A percentile compares a stretch with the other conserved stretches of the same genome.
Conservation (phyloP, 2,329 filamentous ascomycete genomes). For the Teratosphaeriaceae sp. region DNA sequence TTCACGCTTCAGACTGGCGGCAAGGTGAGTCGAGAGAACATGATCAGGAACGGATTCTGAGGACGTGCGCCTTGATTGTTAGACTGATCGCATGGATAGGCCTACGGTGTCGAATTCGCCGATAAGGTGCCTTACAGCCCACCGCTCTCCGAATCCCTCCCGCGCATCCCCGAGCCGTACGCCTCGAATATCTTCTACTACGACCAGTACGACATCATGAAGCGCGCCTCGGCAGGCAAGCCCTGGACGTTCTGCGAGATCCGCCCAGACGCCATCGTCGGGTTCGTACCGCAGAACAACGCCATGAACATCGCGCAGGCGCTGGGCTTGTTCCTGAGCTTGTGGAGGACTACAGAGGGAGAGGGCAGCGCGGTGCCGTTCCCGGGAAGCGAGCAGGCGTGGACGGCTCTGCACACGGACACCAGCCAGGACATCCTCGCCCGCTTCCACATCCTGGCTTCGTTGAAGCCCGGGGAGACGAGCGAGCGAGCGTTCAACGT, state of each 20-base stretch:
- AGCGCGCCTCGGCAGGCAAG: slow-evolving; percentile 25
- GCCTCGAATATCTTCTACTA: slow-evolving; percentile 32
- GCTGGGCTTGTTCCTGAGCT: slow-evolving; percentile 29
- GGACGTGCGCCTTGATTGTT: no score
- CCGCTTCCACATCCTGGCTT: slow-evolving; percentile 15
- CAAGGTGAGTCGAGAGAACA: slow-evolving; percentile 20
- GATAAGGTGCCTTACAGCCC: slow-evolving; percentile 32
- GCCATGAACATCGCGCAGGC: slow-evolving; percentile 29
- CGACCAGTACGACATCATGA: slow-evolving; percentile 31
- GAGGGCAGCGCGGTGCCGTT: slow-evolving; percentile 28
- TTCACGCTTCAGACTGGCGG: slow-evolving; percentile 32
- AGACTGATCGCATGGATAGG: no score
- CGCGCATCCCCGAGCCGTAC: slow-evolving; percentile 25
- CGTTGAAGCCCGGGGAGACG: slow-evolving; percentile 7
- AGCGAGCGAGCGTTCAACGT: slow-evolving; percentile 19
- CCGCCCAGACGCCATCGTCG: slow-evolving; percentile 33
- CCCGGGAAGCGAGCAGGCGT: slow-evolving; percentile 29
- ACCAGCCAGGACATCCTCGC: slow-evolving; percentile 31
- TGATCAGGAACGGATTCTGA: no score
- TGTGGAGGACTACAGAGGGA: slow-evolving; percentile 31
- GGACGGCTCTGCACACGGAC: slow-evolving; percentile 29
- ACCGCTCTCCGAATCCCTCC: slow-evolving; percentile 27
- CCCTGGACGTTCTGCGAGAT: slow-evolving; percentile 34
- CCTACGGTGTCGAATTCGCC: slow-evolving; percentile 38
- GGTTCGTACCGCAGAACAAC: slow-evolving; percentile 33